A percentile compares a stretch with the other conserved stretches of the same genome.
phyloP scores from a whole-genome alignment of 2,329 filamentous ascomycete genomes.

The Bimuria novae-zelandiae region DNA sequence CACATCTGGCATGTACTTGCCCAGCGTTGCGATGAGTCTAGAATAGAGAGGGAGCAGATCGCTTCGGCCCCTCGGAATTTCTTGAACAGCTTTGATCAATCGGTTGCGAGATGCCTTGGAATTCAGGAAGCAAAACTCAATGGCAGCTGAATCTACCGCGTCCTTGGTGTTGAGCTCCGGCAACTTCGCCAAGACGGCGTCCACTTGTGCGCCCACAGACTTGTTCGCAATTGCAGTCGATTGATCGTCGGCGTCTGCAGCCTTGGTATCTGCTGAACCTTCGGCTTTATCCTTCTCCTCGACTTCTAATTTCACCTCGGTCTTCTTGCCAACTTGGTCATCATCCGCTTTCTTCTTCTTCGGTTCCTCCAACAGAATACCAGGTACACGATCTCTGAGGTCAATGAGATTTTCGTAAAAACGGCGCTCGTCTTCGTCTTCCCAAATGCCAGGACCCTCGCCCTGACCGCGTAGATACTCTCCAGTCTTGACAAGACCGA shows the following conservation, averaged over 20 bases:
- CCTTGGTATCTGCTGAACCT: conserved; percentile 53
- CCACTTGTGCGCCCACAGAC: conserved; percentile 95
- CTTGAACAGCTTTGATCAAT: conserved; percentile 88
- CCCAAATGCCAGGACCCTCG: conserved; percentile 94
- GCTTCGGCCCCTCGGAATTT: conserved; percentile 90
- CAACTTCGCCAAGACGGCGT: conserved; percentile 83
- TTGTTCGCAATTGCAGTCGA: conserved; percentile 97
- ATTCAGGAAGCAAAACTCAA: conserved; percentile 98
- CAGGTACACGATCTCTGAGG: conserved; percentile 91
- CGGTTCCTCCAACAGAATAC: conserved; percentile 87
- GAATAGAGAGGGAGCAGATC: conserved; percentile 91
- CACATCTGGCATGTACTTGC: conserved; percentile 93
- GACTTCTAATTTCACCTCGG: conserved; percentile 53
- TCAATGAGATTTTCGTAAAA: conserved; percentile 98
- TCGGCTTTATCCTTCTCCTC: conserved; percentile 49
- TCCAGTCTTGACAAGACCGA: conserved; percentile 90
- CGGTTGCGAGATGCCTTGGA: conserved; percentile 97
- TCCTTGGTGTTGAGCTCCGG: conserved; percentile 93
- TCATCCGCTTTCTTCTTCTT: conserved; percentile 91
- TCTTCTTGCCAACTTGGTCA: conserved; percentile 79
- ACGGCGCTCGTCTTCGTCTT: conserved; percentile 95
- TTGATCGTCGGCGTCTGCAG: conserved; percentile 71
- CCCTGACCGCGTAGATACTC: conserved; percentile 90
- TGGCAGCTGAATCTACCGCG: conserved; percentile 84
- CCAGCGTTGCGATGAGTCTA: conserved; percentile 89